Evolutionary conservation across 2,329 filamentous ascomycete genomes (phyloP).

Genomic region (Epicoccum sorghinum): DNA sequence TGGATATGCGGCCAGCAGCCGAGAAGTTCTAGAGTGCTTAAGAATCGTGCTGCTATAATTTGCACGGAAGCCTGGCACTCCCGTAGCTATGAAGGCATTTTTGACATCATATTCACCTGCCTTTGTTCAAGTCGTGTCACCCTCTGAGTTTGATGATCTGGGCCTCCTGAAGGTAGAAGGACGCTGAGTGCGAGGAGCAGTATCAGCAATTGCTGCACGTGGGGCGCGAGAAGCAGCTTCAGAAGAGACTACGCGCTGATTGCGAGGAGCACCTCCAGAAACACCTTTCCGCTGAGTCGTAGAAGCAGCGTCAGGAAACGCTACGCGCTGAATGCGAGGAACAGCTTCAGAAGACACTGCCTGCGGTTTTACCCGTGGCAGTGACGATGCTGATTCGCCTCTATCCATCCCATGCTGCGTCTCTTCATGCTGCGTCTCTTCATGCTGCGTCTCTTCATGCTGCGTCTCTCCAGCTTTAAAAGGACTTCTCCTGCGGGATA

Average conservation of each 20-base stretch:
- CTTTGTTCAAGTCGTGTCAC: no score
- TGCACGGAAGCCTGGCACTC: background rate
- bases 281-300: no score
- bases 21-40: slow-evolving; percentile 52
- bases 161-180: background rate
- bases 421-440: background rate
- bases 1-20: slow-evolving; percentile 58
- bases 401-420: no score
- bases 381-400: background rate
- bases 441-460: background rate
- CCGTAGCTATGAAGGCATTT: background rate
- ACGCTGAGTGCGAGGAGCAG: background rate
- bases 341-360: background rate
- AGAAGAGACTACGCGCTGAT: background rate
- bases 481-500: background rate
- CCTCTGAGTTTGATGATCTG: no score
- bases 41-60: background rate
- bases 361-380: slow-evolving; percentile 4
- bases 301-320: no score
- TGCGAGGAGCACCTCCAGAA: background rate
- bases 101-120: no score
- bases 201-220: background rate
- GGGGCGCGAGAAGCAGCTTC: background rate
- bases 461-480: background rate
- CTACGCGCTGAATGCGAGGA: background rate